These are phyloP conservation scores for Vinca minor DNA, from an alignment of 257 asterid genomes.

Conservation along the genomic window DNA sequence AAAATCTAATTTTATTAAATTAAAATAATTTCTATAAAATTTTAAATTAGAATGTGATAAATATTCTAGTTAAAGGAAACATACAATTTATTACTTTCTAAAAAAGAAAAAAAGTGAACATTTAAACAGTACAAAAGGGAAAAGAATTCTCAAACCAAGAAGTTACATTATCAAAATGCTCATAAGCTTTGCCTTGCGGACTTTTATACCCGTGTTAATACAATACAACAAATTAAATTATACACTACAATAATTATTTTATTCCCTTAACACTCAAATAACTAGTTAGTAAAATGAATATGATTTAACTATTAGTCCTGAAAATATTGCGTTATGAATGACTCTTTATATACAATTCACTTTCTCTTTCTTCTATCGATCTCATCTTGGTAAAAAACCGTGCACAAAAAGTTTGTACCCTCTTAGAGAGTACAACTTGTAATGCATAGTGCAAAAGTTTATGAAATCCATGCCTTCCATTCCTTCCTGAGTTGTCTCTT, in stretches of 20 bases:
- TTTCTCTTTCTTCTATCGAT: no score
- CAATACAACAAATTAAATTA: neutral
- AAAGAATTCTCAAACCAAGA: slow-evolving; percentile 1
- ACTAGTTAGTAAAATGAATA: neutral
- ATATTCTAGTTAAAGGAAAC: no score
- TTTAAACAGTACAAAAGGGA: neutral
- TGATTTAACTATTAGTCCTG: no score
- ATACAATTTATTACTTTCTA: no score
- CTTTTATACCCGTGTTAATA: slow-evolving; percentile 14
- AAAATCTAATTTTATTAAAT: neutral
- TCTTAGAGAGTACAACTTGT: neutral
- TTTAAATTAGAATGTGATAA: no score
- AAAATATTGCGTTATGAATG: neutral
- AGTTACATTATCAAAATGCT: slow-evolving; percentile 7
- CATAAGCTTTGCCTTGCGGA: slow-evolving; percentile 31
- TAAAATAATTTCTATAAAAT: no score
- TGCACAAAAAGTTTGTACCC: no score
- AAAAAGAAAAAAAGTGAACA: no score
- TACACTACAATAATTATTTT: slow-evolving; percentile 7
- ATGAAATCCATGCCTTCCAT: no score
- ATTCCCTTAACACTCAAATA: no score
- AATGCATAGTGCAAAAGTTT: neutral
- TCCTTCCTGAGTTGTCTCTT: no score
- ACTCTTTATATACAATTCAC: slow-evolving; percentile 14
- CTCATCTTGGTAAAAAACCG: no score